A percentile compares a stretch with the other conserved stretches of the same genome.
phyloP scores from a whole-genome alignment of 441 rosid species.

The Lepidium campestre region DNA sequence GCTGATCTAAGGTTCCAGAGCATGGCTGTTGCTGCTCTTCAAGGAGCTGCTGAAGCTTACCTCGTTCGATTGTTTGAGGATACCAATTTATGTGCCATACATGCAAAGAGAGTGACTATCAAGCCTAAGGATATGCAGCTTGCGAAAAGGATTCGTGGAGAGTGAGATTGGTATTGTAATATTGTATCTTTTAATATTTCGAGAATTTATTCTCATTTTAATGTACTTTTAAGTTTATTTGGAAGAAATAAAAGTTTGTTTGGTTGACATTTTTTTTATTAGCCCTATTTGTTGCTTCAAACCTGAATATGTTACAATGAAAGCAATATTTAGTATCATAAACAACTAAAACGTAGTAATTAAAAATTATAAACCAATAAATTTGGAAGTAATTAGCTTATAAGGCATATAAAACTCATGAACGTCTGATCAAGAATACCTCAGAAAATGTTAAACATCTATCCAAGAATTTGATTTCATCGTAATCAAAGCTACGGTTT shows the following conservation, averaged over 20 bases:
- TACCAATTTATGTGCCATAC: slow-evolving; percentile 41
- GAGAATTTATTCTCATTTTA: too few relatives aligned
- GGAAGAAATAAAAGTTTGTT: too few relatives aligned
- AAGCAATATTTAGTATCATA: too few relatives aligned
- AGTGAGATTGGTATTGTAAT: slow-evolving; percentile 19
- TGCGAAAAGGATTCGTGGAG: slow-evolving; percentile 43
- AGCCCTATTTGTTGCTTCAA: not conserved
- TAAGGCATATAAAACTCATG: not conserved
- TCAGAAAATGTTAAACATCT: not conserved
- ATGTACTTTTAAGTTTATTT: too few relatives aligned
- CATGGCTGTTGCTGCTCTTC: slow-evolving; percentile 38
- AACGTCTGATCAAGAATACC: not conserved
- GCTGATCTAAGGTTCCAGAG: slow-evolving; percentile 37
- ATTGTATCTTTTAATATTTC: too few relatives aligned
- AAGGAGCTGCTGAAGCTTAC: slow-evolving; percentile 45
- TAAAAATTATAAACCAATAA: too few relatives aligned
- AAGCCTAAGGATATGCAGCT: slow-evolving; percentile 45
- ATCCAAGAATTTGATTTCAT: too few relatives aligned
- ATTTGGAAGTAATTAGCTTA: too few relatives aligned
- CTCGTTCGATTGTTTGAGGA: slow-evolving; percentile 40
- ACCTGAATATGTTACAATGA: too few relatives aligned
- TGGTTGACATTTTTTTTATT: not conserved
- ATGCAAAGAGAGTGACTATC: slow-evolving; percentile 50
- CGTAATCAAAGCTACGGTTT: too few relatives aligned
- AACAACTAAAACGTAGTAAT: not conserved